Percentiles rank a stretch among this genome's conserved stretches.
Conservation (phyloP, 139 green algal genomes). For the Chlorella sp. region DNA sequence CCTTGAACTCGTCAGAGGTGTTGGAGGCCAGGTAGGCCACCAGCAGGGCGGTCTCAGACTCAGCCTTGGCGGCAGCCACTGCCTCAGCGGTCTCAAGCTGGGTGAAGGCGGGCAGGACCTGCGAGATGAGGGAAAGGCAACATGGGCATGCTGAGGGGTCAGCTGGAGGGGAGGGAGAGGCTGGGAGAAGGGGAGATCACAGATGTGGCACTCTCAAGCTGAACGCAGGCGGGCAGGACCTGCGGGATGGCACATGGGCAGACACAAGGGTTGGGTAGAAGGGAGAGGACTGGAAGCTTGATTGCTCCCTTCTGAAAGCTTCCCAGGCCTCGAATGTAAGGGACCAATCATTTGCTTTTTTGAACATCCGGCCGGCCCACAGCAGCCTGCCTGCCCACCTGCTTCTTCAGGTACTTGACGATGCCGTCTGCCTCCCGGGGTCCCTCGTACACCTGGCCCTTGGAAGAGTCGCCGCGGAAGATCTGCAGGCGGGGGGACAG, state of each 20-base stretch:
- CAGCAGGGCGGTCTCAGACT: background rate
- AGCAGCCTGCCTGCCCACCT: background rate
- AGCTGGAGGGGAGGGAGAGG: background rate
- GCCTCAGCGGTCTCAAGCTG: slow-evolving; percentile 32
- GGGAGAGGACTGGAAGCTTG: no score
- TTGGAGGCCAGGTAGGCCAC: slow-evolving; percentile 40
- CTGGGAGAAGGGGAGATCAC: background rate
- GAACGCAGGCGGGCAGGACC: background rate
- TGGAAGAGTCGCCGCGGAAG: slow-evolving; percentile 47
- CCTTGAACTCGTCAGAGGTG: slow-evolving; percentile 39
- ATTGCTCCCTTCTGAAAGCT: no score
- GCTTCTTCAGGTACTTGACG: slow-evolving; percentile 57
- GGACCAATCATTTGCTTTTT: no score
- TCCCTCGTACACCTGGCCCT: slow-evolving; percentile 55
- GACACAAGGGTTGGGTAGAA: no score
- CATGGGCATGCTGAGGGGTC: background rate
- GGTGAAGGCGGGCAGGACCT: slow-evolving; percentile 1
- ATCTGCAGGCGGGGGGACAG: slow-evolving; percentile 39
- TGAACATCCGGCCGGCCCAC: no score
- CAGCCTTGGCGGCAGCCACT: background rate
- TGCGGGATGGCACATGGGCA: no score
- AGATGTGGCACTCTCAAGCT: background rate
- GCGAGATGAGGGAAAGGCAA: background rate
- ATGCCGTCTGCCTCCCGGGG: slow-evolving; percentile 61
- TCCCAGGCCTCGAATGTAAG: no score